Evolutionary conservation across 2,329 filamentous ascomycete genomes (phyloP), one percentile per base, ranked within the genome.

Genomic region (Blastomyces gilchristii): DNA sequence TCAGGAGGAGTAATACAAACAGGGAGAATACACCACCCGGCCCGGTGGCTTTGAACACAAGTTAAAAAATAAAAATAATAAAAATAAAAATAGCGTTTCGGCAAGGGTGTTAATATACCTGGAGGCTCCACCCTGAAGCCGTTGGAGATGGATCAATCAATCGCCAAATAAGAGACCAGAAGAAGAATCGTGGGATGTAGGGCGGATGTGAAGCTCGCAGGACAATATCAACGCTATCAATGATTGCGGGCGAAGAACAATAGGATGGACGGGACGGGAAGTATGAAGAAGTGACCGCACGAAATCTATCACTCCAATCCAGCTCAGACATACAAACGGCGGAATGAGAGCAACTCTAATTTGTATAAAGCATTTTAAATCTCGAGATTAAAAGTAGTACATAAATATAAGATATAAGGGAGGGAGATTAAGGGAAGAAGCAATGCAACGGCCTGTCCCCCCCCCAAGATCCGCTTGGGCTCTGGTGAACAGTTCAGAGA

Each of bases 221-320:
- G 25, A 57, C 53, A 57, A 57, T 57, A 57, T 41, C 31, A 57
- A 7, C 52, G 34, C 14, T 34, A 57, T 39, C 31, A 57, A 57
- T 57, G 34, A 8, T 28, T 54, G 25, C 16, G 14, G 52, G 28
- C 34, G 34, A 28, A 54, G 52, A 54, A 54, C 52, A 57, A 41
- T 57, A 41, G 53, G 31, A 41, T 7, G 34, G 34, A 31, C 53
- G 18, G 53, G 34, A 39, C 12, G 34, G 39, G n/a, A 22, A 22
- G n/a, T 22, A 22, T 22, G n/a, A 22, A 22, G n/a, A 22, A 22
- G n/a, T 22, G n/a, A 22, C n/a, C 1, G n/a, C n/a, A 31, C 11
- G 39, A 4, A 22, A 41, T n/a, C 53, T n/a, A 41, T 57, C 53
- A 57, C 53, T 39, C 18, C 18, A 11, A 6, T 22, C n/a, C n/a